Evolutionary conservation across 2,329 filamentous ascomycete species (phyloP).

Genomic region (Fusarium palustre): DNA sequence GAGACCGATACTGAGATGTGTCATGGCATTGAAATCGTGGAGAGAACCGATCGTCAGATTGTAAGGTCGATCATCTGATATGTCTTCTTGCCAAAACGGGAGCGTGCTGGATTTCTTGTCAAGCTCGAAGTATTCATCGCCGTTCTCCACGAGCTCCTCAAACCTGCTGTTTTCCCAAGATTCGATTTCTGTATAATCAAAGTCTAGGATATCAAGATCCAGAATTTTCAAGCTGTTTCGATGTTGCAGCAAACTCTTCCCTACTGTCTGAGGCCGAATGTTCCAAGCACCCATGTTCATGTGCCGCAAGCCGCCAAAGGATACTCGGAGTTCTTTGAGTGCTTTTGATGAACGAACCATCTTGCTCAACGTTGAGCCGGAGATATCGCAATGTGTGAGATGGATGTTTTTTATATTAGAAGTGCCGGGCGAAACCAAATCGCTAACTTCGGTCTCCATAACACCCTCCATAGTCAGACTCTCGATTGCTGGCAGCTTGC

Average conservation of each 20-base stretch:
- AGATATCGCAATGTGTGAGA: neutral
- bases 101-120: neutral
- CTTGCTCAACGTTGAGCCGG: neutral
- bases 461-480: neutral
- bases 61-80: slow-evolving; percentile 2
- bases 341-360: neutral
- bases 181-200: neutral
- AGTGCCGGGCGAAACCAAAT: neutral
- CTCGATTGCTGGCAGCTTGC: neutral
- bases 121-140: neutral
- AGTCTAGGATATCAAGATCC: neutral
- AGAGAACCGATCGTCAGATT: neutral
- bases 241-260: neutral
- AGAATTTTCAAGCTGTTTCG: neutral
- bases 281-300: neutral
- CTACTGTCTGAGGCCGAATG: neutral
- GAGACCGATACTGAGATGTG: neutral
- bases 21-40: neutral
- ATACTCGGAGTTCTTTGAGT: neutral
- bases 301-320: neutral
- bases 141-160: neutral
- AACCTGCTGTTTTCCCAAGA: neutral
- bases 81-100: neutral
- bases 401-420: slow-evolving; percentile 1
- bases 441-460: slow-evolving; percentile 1